Base-by-base conservation (phyloP, 495 filamentous ascomycete species). In the Aspergillus homomorphus region DNA sequence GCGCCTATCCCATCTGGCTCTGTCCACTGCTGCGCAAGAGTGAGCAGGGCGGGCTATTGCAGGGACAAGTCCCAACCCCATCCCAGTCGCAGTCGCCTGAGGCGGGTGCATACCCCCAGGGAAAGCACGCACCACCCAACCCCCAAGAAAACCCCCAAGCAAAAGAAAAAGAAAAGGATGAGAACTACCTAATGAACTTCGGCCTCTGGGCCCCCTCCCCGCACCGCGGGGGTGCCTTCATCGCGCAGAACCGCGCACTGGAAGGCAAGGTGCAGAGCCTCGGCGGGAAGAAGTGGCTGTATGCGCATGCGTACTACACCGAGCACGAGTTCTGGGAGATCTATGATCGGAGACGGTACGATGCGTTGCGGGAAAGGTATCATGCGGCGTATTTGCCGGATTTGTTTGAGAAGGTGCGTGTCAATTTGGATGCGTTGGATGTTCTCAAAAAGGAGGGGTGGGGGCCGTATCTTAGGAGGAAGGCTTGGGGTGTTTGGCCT, bases 241-340 rank as follows among this genome's bases (percentile, higher is more conserved):
- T 89, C 7, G 57, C 62, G 0, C 80, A 78, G 54, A 91, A 92
- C 70, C 78, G 84, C 4, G 78, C 78, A 16, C 69, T 93, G 8
- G 90, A 93, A 69, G 61, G 66, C 0, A 84, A 84, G 54, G 76
- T 92, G 9, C 74, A 71, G 14, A 81, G 82, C 54, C 76, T 92
- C 2, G 83, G 85, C 16, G 89, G 90, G 8, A 79, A 79, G 72
- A 84, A 84, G 59, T 84, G 80, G 77, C 70, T 85, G 6, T 85
- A 84, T 64, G 80, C 83, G 26, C 77, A 81, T 45, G 75, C 80
- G 1, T 85, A 81, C 65, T 82, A 81, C 53, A 69, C 67, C 6
- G 77, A 84, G 59, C 60, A 75, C 0, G 80, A 83, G 53, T 85
- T 87, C 69, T 84, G 82, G 81, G 44, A 53, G 2, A 75, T 80